Conservation (phyloP, 495 filamentous ascomycete genomes). For the Penicillium goetzii region DNA sequence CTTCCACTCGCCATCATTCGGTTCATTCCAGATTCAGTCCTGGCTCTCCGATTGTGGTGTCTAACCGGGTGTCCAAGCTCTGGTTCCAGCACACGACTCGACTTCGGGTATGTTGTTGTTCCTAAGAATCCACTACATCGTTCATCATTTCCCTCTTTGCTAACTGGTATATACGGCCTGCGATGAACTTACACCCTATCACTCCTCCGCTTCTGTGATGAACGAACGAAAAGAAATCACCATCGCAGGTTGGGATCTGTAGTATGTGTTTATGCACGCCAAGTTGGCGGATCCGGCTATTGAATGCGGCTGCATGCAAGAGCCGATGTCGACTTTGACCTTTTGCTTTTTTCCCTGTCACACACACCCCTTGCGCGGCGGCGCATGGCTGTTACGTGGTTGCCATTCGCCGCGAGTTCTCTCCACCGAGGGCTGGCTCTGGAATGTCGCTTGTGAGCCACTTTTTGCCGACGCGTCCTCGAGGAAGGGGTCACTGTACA, state of each 20-base stretch:
- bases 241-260: neutral
- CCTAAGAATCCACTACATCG: neutral
- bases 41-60: neutral
- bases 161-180: neutral
- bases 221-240: neutral
- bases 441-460: neutral
- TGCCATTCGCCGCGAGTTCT: neutral
- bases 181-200: neutral
- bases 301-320: slow-evolving; percentile 8
- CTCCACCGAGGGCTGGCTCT: neutral
- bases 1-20: neutral
- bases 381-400: slow-evolving; percentile 25
- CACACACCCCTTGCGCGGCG: slow-evolving; percentile 26
- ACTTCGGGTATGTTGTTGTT: neutral
- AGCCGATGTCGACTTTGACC: neutral
- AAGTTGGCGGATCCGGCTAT: slow-evolving; percentile 2
- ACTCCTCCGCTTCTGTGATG: neutral
- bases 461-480: neutral
- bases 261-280: neutral
- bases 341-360: slow-evolving; percentile 3
- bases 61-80: neutral
- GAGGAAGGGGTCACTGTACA: neutral
- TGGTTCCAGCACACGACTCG: neutral
- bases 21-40: neutral
- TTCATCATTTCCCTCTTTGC: neutral